Percentiles rank a stretch among this genome's conserved stretches.
Conservation (phyloP, 352 stramenopile genomes). For the Phytophthora megakarya region DNA sequence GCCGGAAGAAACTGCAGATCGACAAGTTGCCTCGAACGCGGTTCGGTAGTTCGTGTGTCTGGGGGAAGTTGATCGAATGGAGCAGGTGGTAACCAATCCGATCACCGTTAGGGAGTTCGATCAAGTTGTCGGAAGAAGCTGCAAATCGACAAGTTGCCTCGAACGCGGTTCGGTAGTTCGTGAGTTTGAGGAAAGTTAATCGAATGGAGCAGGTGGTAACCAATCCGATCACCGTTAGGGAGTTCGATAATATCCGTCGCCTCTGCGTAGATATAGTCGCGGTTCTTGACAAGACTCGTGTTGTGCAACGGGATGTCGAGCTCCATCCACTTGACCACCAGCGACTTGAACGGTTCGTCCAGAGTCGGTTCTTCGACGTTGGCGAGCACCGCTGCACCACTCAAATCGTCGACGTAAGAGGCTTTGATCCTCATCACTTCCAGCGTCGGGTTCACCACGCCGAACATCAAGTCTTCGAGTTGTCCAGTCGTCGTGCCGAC, state of each 20-base stretch:
- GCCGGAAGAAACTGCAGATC: conserved; percentile 35
- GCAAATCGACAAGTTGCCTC: conserved; percentile 34
- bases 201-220: conserved; percentile 49
- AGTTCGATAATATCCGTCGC: conserved; percentile 47
- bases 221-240: conserved; percentile 35
- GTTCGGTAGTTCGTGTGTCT: conserved; percentile 25
- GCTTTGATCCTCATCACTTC: conserved; percentile 41
- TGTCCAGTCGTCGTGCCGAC: conserved; percentile 28
- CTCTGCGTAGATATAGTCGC: conserved; percentile 52
- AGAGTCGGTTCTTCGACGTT: conserved; percentile 43
- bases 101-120: conserved; percentile 29
- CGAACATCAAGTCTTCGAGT: conserved; percentile 45
- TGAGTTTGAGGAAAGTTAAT: conserved; percentile 34
- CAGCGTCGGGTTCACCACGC: conserved; percentile 36
- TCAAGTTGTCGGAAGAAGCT: conserved; percentile 31
- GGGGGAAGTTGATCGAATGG: conserved; percentile 37
- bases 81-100: conserved; percentile 50
- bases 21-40: conserved; percentile 32
- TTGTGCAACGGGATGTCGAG: conserved; percentile 32
- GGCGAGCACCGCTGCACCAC: conserved; percentile 41
- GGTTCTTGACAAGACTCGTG: conserved; percentile 44
- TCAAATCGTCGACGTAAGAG: conserved; percentile 46
- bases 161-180: conserved; percentile 23
- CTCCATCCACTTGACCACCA: conserved; percentile 44
- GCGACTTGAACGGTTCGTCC: conserved; percentile 48